phyloP scores from a whole-genome alignment of 176 grass and related monocot species.

The Eragrostis curvula region DNA sequence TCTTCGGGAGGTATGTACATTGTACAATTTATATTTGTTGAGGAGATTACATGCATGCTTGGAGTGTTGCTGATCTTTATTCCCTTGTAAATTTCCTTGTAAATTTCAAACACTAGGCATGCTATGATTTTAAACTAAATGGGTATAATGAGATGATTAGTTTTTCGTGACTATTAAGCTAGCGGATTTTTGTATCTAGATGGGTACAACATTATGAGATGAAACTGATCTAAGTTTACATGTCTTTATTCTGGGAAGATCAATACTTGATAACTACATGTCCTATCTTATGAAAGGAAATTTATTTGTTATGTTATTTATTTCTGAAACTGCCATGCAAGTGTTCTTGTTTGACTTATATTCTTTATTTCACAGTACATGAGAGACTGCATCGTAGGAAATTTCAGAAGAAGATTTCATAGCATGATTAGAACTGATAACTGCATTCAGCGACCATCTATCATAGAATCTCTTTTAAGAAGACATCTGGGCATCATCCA shows the following conservation, averaged over 20 bases:
- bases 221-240: neutral
- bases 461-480: slow-evolving; percentile 86
- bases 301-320: slow-evolving; percentile 22
- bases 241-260: slow-evolving; percentile 5
- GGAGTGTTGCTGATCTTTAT: neutral
- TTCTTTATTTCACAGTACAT: slow-evolving; percentile 76
- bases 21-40: slow-evolving; percentile 32
- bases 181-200: slow-evolving; percentile 9
- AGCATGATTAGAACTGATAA: slow-evolving; percentile 81
- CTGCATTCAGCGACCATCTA: slow-evolving; percentile 85
- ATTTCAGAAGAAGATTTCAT: slow-evolving; percentile 95
- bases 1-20: slow-evolving; percentile 79
- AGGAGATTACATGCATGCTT: slow-evolving; percentile 2
- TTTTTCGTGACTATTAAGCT: slow-evolving; percentile 20
- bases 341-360: slow-evolving; percentile 29
- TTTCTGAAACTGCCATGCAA: slow-evolving; percentile 27
- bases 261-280: neutral
- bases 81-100: slow-evolving; percentile 12
- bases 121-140: slow-evolving; percentile 12
- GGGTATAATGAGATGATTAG: slow-evolving; percentile 13
- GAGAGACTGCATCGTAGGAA: slow-evolving; percentile 96
- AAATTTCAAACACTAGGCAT: slow-evolving; percentile 21
- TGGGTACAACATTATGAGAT: slow-evolving; percentile 27
- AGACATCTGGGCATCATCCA: slow-evolving; percentile 96
- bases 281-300: slow-evolving; percentile 17